Base-by-base conservation (phyloP, 768 basidiomycete species). In the Glaciozyma martinii region DNA sequence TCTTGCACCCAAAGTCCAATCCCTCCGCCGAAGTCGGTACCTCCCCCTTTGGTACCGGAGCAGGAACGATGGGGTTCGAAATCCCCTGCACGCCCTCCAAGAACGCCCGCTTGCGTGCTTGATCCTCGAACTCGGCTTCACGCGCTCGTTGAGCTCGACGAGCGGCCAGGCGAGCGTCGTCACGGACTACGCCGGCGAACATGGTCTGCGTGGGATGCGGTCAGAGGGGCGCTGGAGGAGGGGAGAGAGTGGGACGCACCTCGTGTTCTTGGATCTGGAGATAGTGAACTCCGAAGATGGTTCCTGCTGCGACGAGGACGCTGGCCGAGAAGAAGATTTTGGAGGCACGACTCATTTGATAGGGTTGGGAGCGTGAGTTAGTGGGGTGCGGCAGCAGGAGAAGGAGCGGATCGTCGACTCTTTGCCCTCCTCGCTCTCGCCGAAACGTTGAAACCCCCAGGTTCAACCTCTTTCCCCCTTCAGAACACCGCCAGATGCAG, bases 1-100 rank as follows among this genome's bases (percentile, higher is more conserved):
- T 64, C 60, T 66, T 70, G 62, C 68, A 70, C 4, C 68, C 68
- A 53, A 70, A 70, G 54, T 70, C 68, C 47, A 70, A 19, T 29
- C 68, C 68, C 5, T 70, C 68, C 1, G 60, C 56, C 19, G 49
- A 52, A n/a, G 44, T 60, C n/a, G 68, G 68, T 13, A 65, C 60
- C 27, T 59, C 62, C 21, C 50, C 58, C 27, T 29, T 21, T 15
- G 58, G 46, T 5, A 12, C 19, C 21, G 44, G 43, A 0, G 65
- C 53, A 6, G 58, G 29, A 1, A 33, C 32, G 2, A 64, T 56
- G 23, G 68, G 62, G 43, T 66, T 56, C 18, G 55, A 58, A 9
- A 70, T 62, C 9, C 18, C 23, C 57, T 70, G 68, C 8, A 66
- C 33, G 32, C 13, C 25, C 47, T 70, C 68, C 40, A 70, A 50